Evolutionary conservation across 495 filamentous ascomycete species (phyloP).

Genomic region (Podospora appendiculata): DNA sequence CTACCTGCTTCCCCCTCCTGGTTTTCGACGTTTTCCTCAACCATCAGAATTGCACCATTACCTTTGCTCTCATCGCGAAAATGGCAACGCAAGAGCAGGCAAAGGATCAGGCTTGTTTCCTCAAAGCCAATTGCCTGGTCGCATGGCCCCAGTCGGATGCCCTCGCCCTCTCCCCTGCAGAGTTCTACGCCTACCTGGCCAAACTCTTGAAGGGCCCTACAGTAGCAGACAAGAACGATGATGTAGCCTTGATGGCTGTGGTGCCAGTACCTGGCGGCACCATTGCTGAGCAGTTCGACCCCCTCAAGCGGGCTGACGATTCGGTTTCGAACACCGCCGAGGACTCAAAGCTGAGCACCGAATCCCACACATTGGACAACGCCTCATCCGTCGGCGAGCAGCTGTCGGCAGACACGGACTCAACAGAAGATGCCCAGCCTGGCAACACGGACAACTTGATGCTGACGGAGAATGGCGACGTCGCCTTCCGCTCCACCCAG

Average conservation of each 20-base stretch:
- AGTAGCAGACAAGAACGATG: too few species aligned
- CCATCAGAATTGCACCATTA: not conserved
- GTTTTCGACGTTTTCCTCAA: too few species aligned
- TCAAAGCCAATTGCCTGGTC: constrained; percentile 33
- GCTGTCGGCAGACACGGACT: too few species aligned
- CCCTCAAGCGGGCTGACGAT: too few species aligned
- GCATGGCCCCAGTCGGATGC: constrained; percentile 25
- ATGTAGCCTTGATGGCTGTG: too few species aligned
- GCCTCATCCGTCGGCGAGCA: too few species aligned
- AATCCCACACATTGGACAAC: too few species aligned
- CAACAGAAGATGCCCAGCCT: not conserved
- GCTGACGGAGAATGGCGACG: constrained; percentile 33
- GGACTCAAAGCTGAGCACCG: too few species aligned
- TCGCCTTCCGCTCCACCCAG: constrained; percentile 31
- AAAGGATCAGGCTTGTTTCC: constrained; percentile 17
- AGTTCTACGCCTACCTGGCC: constrained; percentile 16
- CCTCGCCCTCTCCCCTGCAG: constrained; percentile 17
- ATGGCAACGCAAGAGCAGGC: not conserved
- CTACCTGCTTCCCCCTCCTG: too few species aligned
- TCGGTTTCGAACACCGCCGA: too few species aligned
- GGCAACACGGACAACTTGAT: constrained; percentile 24
- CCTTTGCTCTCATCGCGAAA: not conserved
- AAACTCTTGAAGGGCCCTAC: not conserved
- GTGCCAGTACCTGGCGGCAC: too few species aligned
- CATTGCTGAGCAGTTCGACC: too few species aligned